phyloP scores from a whole-genome alignment of 208 protist genomes.

The Wallacemonas sp. region DNA sequence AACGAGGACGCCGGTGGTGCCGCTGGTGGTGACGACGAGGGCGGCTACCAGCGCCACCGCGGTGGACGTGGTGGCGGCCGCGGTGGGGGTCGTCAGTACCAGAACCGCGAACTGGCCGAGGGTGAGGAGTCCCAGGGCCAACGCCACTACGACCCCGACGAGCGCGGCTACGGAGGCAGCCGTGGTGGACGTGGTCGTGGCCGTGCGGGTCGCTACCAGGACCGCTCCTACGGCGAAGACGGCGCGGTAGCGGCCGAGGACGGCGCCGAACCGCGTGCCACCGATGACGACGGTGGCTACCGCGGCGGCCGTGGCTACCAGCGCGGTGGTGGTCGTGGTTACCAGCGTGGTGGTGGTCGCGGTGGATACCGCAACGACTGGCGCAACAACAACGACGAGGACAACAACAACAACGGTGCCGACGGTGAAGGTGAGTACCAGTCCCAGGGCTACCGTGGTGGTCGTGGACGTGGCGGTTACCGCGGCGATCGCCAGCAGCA shows the following conservation, averaged over 20 bases:
- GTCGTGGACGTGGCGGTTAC: conserved; percentile 19
- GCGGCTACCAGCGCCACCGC: conserved; percentile 20
- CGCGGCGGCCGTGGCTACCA: conserved; percentile 18
- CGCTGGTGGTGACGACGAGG: conserved; percentile 18
- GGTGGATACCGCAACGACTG: conserved; percentile 25
- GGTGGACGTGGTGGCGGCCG: conserved; percentile 22
- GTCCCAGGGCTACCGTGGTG: conserved; percentile 9
- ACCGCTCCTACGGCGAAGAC: conserved; percentile 1
- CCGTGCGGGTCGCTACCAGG: not conserved
- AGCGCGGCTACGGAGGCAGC: not conserved
- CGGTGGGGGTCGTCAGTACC: conserved; percentile 21
- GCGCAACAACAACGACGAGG: conserved; percentile 26
- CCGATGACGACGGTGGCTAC: conserved; percentile 24
- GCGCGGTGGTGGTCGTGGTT: conserved; percentile 29
- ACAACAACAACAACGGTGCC: conserved; percentile 24
- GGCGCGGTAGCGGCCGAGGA: conserved; percentile 9
- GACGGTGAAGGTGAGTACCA: conserved; percentile 3
- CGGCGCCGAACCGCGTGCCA: conserved; percentile 13
- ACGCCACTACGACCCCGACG: conserved; percentile 11
- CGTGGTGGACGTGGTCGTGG: conserved; percentile 4
- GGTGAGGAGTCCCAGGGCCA: conserved; percentile 22
- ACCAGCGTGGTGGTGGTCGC: conserved; percentile 22
- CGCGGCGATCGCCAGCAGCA: conserved; percentile 11
- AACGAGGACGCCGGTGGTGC: conserved; percentile 24
- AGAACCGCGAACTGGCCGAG: conserved; percentile 24